Conservation (phyloP, 306 rosid species). For the Pyrus communis region DNA sequence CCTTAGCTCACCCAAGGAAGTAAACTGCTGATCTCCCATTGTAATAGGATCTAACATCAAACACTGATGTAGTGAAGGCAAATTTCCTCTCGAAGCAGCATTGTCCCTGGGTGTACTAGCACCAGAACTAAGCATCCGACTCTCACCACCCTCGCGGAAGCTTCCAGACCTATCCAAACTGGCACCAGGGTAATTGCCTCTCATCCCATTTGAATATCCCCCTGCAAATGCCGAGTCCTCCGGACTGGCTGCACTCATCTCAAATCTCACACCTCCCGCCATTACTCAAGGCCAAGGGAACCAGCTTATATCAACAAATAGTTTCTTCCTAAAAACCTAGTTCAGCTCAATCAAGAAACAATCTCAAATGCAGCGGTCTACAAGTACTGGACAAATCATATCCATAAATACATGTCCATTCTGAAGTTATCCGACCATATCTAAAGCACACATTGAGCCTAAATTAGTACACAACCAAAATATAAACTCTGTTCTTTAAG, state of each 20-base stretch:
- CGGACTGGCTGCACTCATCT: slow-evolving; percentile 40
- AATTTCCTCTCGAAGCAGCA: slow-evolving; percentile 37
- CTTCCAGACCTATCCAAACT: slow-evolving; percentile 59
- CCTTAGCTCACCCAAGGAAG: slow-evolving; percentile 50
- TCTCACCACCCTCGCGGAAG: slow-evolving; percentile 46
- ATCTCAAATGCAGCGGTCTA: background rate
- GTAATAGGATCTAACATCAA: slow-evolving; percentile 51
- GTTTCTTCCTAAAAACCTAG: slow-evolving; percentile 16
- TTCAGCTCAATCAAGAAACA: slow-evolving; percentile 4
- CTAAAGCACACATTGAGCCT: slow-evolving; percentile 25
- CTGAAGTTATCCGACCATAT: slow-evolving; percentile 11
- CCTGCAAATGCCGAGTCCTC: slow-evolving; percentile 46
- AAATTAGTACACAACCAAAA: slow-evolving; percentile 9
- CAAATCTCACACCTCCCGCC: slow-evolving; percentile 67
- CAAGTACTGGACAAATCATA: slow-evolving; percentile 15
- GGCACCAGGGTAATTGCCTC: slow-evolving; percentile 34
- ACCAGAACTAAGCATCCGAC: slow-evolving; percentile 38
- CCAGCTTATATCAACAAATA: slow-evolving; percentile 13
- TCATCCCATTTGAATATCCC: slow-evolving; percentile 42
- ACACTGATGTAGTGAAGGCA: slow-evolving; percentile 41
- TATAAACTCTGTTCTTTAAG: background rate
- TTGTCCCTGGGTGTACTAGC: slow-evolving; percentile 41
- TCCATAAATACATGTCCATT: slow-evolving; percentile 24
- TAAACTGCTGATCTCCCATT: slow-evolving; percentile 44
- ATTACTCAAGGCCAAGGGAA: slow-evolving; percentile 38